Conservation (phyloP, 371 early-diverging fungal genomes). For the Coemansia sp. region DNA sequence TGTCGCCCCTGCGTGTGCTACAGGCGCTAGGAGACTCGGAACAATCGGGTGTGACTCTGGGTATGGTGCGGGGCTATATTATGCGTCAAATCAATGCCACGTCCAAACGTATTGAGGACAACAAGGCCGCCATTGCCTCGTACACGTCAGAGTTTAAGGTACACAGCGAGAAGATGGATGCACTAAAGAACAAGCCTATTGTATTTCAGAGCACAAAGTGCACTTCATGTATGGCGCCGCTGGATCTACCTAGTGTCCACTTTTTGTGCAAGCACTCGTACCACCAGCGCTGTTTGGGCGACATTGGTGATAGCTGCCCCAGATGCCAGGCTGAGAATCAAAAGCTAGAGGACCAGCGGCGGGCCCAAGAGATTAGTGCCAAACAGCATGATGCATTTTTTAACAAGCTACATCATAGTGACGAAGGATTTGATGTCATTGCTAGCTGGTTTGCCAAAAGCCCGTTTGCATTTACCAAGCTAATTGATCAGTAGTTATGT, state of each 20-base stretch:
- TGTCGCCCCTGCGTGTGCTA: slow-evolving; percentile 86
- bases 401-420: slow-evolving; percentile 67
- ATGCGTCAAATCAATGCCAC: slow-evolving; percentile 73
- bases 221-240: slow-evolving; percentile 70
- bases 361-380: slow-evolving; percentile 72
- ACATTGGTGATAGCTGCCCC: slow-evolving; percentile 80
- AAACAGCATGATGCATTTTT: slow-evolving; percentile 78
- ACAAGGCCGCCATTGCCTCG: slow-evolving; percentile 62
- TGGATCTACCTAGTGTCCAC: slow-evolving; percentile 88
- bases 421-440: slow-evolving; percentile 82
- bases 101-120: slow-evolving; percentile 64
- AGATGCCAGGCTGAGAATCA: slow-evolving; percentile 82
- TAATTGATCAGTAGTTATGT: slow-evolving; percentile 57
- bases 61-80: slow-evolving; percentile 79
- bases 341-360: slow-evolving; percentile 74
- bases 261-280: slow-evolving; percentile 92
- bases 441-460: slow-evolving; percentile 87
- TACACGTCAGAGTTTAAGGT: slow-evolving; percentile 78
- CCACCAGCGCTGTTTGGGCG: slow-evolving; percentile 78
- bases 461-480: slow-evolving; percentile 74
- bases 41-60: slow-evolving; percentile 74
- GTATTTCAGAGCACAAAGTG: slow-evolving; percentile 91
- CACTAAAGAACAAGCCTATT: slow-evolving; percentile 65
- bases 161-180: slow-evolving; percentile 77
- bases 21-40: slow-evolving; percentile 67